phyloP scores from a whole-genome alignment of 2,329 filamentous ascomycete genomes.

The Penicillium sclerotiorum region DNA sequence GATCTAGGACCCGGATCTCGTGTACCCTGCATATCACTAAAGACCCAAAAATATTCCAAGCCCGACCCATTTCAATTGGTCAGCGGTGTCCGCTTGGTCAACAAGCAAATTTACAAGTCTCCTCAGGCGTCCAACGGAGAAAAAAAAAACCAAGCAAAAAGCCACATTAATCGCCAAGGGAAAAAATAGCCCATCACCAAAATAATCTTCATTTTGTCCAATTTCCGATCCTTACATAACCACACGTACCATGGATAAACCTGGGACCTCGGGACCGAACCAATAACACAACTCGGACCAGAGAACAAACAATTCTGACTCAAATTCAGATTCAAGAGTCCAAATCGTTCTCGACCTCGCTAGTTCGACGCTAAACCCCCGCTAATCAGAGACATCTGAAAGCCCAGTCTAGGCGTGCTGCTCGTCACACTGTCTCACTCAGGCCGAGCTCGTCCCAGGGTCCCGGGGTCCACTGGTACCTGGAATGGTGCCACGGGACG shows the following conservation, averaged over 20 bases:
- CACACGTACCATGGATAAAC: neutral
- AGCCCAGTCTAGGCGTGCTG: constrained; percentile 2
- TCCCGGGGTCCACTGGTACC: constrained; percentile 17
- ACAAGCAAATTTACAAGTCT: neutral
- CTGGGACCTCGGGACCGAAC: neutral
- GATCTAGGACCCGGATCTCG: too few relatives aligned
- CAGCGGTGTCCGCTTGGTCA: too few relatives aligned
- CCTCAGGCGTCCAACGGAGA: neutral
- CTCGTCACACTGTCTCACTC: constrained; percentile 5
- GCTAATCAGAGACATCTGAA: constrained; percentile 1
- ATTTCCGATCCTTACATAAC: neutral
- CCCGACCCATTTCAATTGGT: too few relatives aligned
- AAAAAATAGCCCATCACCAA: neutral
- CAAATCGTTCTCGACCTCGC: neutral
- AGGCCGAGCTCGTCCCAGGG: constrained; percentile 3
- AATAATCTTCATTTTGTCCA: neutral
- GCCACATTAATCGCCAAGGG: neutral
- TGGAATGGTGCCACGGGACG: constrained; percentile 14
- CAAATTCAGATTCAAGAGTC: neutral
- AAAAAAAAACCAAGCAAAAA: neutral
- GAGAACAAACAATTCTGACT: too few relatives aligned
- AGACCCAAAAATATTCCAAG: too few relatives aligned
- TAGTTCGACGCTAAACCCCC: neutral
- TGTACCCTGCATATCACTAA: too few relatives aligned
- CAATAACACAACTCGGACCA: neutral